Evolutionary conservation across 768 basidiomycete genomes (phyloP).

Genomic region (Rossbeevera mucosa): DNA sequence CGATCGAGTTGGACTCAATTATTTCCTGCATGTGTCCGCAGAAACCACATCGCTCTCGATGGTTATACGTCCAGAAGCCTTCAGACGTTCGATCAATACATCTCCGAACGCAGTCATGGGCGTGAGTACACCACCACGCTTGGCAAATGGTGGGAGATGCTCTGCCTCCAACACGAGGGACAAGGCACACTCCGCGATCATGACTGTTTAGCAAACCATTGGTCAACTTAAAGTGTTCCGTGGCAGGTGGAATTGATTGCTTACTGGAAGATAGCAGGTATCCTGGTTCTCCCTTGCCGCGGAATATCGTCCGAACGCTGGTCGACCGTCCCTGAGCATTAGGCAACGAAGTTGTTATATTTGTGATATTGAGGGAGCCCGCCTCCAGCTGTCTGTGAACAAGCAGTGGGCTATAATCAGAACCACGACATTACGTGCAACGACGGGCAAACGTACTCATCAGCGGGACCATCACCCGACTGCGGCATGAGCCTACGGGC

Average conservation of each 20-base stretch:
- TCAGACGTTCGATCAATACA: slow-evolving; percentile 63
- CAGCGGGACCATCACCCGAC: slow-evolving; percentile 59
- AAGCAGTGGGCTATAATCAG: neutral
- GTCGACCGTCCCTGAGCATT: slow-evolving; percentile 37
- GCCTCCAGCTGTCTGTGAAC: slow-evolving; percentile 47
- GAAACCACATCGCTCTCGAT: slow-evolving; percentile 49
- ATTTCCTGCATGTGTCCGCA: slow-evolving; percentile 8
- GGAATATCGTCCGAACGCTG: slow-evolving; percentile 54
- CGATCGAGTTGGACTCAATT: neutral
- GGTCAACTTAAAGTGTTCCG: neutral
- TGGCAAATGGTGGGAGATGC: slow-evolving; percentile 53
- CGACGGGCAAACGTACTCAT: slow-evolving; percentile 42
- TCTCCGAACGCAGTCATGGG: slow-evolving; percentile 81
- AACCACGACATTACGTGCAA: neutral
- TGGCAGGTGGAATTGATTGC: neutral
- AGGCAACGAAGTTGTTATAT: slow-evolving; percentile 61
- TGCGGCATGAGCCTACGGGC: slow-evolving; percentile 46
- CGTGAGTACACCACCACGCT: slow-evolving; percentile 75
- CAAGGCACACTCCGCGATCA: slow-evolving; percentile 79
- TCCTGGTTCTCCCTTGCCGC: slow-evolving; percentile 73
- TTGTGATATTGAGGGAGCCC: slow-evolving; percentile 61
- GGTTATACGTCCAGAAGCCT: slow-evolving; percentile 50
- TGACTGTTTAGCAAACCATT: slow-evolving; percentile 38
- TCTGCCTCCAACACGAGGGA: slow-evolving; percentile 54
- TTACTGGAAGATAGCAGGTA: slow-evolving; percentile 35